Conservation (phyloP, 331 rosid genomes). For the Acacia pycnantha region DNA sequence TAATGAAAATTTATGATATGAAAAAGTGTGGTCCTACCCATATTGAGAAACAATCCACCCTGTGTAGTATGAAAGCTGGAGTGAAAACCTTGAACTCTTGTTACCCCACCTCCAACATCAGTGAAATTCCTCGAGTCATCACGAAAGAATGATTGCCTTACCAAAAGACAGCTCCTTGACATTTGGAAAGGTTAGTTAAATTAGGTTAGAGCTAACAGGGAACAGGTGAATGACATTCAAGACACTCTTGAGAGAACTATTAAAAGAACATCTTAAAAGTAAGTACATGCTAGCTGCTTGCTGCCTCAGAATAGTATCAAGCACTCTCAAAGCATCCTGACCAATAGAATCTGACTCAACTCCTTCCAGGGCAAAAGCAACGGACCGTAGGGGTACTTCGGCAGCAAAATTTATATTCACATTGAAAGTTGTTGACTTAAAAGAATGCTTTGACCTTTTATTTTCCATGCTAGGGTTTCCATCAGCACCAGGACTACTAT, state of each 20-base stretch:
- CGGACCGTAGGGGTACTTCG: constrained; percentile 66
- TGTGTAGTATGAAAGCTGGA: constrained; percentile 71
- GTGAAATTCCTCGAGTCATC: constrained; percentile 61
- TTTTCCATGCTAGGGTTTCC: constrained; percentile 43
- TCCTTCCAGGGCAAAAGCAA: constrained; percentile 54
- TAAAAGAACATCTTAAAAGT: constrained; percentile 14
- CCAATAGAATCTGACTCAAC: constrained; percentile 46
- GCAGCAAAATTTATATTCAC: constrained; percentile 62
- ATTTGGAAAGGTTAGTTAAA: constrained; percentile 33
- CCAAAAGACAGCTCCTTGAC: constrained; percentile 85
- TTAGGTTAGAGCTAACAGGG: constrained; percentile 23
- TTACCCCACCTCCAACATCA: constrained; percentile 87
- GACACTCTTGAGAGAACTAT: constrained; percentile 6
- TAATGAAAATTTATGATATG: constrained; percentile 15
- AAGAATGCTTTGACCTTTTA: constrained; percentile 60
- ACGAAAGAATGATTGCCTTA: constrained; percentile 83
- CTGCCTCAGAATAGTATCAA: constrained; percentile 78
- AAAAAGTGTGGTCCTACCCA: constrained; percentile 53
- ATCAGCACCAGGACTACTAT: constrained; percentile 38
- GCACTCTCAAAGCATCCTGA: constrained; percentile 86
- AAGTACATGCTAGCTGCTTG: constrained; percentile 74
- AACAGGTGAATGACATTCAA: constrained; percentile 22
- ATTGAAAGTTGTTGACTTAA: constrained; percentile 55
- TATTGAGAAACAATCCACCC: constrained; percentile 78
- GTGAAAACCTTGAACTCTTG: constrained; percentile 73